Percentiles rank a stretch among this genome's conserved stretches.
phyloP scores from a whole-genome alignment of 257 asterid genomes.

The Schizonepeta tenuifolia region DNA sequence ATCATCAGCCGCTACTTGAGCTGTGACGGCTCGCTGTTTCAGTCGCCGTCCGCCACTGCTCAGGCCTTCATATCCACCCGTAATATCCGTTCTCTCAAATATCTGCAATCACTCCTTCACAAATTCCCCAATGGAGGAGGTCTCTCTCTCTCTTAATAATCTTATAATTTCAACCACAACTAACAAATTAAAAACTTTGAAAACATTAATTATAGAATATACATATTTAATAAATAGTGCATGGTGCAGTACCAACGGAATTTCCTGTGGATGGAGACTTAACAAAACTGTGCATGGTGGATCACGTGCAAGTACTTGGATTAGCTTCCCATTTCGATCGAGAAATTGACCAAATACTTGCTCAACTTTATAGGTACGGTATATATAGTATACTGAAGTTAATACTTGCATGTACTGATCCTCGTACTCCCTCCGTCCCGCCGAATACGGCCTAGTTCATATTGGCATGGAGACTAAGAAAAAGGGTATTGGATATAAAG shows the following conservation, averaged over 20 bases:
- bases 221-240: no score
- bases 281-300: constrained; percentile 48
- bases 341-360: constrained; percentile 47
- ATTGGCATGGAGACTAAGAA: no score
- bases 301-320: constrained; percentile 64
- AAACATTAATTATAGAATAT: no score
- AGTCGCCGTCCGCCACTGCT: constrained; percentile 63
- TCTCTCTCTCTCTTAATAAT: neutral
- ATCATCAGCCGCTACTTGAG: constrained; percentile 24
- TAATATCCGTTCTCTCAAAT: constrained; percentile 33
- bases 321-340: constrained; percentile 44
- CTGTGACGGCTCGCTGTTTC: constrained; percentile 49
- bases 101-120: constrained; percentile 44
- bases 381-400: no score
- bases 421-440: no score
- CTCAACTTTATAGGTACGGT: constrained; percentile 52
- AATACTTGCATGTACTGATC: no score
- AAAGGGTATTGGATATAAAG: no score
- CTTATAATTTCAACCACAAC: no score
- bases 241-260: constrained; percentile 43
- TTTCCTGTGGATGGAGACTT: constrained; percentile 56
- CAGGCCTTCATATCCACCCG: constrained; percentile 47
- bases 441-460: no score
- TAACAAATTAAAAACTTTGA: no score
- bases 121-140: constrained; percentile 52